Percentiles rank a stretch among this genome's conserved stretches.
Conservation (phyloP, 2,329 filamentous ascomycete genomes). For the Periconia macrospinosa region DNA sequence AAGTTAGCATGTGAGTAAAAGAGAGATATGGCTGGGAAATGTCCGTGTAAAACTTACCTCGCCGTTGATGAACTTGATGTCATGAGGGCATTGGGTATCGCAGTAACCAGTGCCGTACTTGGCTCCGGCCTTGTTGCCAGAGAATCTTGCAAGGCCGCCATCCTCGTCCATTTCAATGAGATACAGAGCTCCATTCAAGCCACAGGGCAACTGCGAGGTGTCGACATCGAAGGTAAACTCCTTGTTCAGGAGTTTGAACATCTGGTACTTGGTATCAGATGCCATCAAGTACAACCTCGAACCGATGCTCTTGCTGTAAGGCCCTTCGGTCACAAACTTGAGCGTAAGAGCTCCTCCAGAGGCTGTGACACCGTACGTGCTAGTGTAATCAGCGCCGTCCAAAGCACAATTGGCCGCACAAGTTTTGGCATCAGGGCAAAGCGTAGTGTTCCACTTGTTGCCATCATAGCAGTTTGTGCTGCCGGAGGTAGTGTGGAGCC, state of each 20-base stretch:
- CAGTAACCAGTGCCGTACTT: slow-evolving; percentile 55
- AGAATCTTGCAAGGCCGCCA: slow-evolving; percentile 55
- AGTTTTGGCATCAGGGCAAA: slow-evolving; percentile 41
- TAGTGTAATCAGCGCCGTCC: slow-evolving; percentile 57
- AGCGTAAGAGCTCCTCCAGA: slow-evolving; percentile 23
- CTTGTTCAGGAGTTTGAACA: slow-evolving; percentile 23
- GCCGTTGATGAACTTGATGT: slow-evolving; percentile 55
- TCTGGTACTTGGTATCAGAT: slow-evolving; percentile 22
- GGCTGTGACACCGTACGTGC: slow-evolving; percentile 49
- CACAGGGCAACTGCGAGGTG: slow-evolving; percentile 27
- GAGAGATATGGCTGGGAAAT: background rate
- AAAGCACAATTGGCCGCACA: slow-evolving; percentile 57
- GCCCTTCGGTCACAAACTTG: slow-evolving; percentile 24
- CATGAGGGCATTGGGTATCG: slow-evolving; percentile 33
- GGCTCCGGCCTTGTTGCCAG: slow-evolving; percentile 51
- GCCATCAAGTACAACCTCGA: slow-evolving; percentile 29
- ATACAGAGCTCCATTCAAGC: slow-evolving; percentile 67
- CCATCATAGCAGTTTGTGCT: slow-evolving; percentile 52
- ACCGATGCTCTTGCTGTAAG: slow-evolving; percentile 26
- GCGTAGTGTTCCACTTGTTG: slow-evolving; percentile 44
- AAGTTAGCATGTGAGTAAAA: background rate
- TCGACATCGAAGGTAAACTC: slow-evolving; percentile 34
- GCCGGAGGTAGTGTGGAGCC: slow-evolving; percentile 49
- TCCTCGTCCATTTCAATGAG: slow-evolving; percentile 63
- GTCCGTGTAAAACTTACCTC: slow-evolving; percentile 32